These are phyloP conservation scores for Phytophthora syringae DNA, from an alignment of 352 stramenopile genomes.

Conservation along the genomic window DNA sequence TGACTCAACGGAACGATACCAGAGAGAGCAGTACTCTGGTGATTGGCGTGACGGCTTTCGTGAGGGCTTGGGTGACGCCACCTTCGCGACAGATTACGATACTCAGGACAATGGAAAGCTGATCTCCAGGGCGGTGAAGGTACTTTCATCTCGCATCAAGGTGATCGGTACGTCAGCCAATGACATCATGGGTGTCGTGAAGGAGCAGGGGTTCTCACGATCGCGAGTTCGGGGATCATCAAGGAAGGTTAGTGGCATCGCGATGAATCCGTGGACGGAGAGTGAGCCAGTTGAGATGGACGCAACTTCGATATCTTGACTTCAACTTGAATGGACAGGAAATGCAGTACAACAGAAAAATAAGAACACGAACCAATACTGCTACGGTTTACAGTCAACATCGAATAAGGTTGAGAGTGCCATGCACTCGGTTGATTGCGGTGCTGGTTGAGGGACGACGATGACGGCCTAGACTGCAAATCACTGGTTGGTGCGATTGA, in stretches of 20 bases:
- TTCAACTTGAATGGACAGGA: too few relatives aligned
- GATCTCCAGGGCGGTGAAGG: conserved; percentile 71
- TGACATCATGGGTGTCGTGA: conserved; percentile 62
- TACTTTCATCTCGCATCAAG: conserved; percentile 54
- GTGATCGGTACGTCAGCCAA: conserved; percentile 77
- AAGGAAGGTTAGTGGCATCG: conserved; percentile 73
- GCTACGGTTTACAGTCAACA: too few relatives aligned
- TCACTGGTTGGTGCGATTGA: too few relatives aligned
- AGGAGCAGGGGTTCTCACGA: conserved; percentile 52
- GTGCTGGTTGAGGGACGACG: too few relatives aligned
- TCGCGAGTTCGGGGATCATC: conserved; percentile 54
- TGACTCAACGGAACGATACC: conserved; percentile 3
- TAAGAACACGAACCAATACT: too few relatives aligned
- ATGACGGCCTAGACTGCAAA: too few relatives aligned
- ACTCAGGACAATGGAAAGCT: conserved; percentile 63
- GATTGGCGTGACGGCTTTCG: conserved; percentile 66
- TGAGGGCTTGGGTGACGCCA: conserved; percentile 62
- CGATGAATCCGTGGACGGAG: conserved; percentile 65
- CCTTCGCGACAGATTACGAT: conserved; percentile 63
- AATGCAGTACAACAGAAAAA: too few relatives aligned
- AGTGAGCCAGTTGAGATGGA: too few relatives aligned
- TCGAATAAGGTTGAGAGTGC: too few relatives aligned
- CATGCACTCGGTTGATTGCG: too few relatives aligned
- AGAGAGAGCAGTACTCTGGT: conserved; percentile 61
- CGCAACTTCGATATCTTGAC: too few relatives aligned